These are phyloP conservation scores for Pezizomycotina sp. DNA, from an alignment of 2,329 filamentous ascomycete species.

Conservation along the genomic window DNA sequence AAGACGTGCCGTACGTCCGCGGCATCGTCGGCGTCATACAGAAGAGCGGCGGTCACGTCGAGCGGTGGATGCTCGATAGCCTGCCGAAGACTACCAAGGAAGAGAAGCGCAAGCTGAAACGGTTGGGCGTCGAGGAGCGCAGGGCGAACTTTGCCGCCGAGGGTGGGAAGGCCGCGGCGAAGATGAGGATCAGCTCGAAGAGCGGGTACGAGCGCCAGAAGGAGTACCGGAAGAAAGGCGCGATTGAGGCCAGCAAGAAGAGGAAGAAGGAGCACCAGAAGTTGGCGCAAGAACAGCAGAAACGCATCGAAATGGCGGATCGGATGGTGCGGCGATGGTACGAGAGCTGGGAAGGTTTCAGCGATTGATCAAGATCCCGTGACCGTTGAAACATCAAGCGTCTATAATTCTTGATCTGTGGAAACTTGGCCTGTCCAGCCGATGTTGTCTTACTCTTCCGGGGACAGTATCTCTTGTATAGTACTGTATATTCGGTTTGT, in stretches of 20 bases:
- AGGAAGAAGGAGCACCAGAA: slow-evolving; percentile 34
- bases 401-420: too few species aligned
- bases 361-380: too few species aligned
- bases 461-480: too few species aligned
- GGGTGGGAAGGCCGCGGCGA: slow-evolving; percentile 30
- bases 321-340: too few species aligned
- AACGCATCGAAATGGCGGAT: too few species aligned
- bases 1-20: slow-evolving; percentile 80
- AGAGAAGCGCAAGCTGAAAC: slow-evolving; percentile 65
- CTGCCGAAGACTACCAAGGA: slow-evolving; percentile 71
- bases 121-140: slow-evolving; percentile 28
- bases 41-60: slow-evolving; percentile 46
- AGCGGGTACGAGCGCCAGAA: slow-evolving; percentile 55
- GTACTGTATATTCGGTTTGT: too few species aligned
- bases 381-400: too few species aligned
- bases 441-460: too few species aligned
- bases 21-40: slow-evolving; percentile 91
- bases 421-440: too few species aligned
- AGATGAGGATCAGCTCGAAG: slow-evolving; percentile 64
- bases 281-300: too few species aligned
- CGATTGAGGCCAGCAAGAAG: slow-evolving; percentile 45
- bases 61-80: slow-evolving; percentile 76
- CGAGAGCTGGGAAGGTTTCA: too few species aligned
- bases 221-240: slow-evolving; percentile 50
- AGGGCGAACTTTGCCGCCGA: slow-evolving; percentile 9